These are phyloP conservation scores for Fusarium chaquense DNA, from an alignment of 2,329 filamentous ascomycete genomes.

Conservation along the genomic window DNA sequence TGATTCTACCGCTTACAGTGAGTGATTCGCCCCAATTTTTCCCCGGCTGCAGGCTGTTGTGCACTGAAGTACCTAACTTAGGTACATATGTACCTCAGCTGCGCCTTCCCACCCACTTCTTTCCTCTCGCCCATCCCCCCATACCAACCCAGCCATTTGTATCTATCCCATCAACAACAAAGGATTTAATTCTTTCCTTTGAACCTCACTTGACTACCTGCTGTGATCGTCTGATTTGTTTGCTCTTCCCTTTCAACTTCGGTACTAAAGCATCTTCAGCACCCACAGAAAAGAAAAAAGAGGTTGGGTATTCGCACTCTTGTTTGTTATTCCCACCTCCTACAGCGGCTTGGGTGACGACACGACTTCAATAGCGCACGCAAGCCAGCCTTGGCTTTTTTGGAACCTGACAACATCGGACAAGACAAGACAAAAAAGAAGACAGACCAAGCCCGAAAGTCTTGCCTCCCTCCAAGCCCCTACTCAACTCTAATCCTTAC, in stretches of 20 bases:
- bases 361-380: slow-evolving; percentile 43
- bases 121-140: background rate
- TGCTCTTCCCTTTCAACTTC: background rate
- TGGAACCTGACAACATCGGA: slow-evolving; percentile 2
- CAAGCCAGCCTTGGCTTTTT: slow-evolving; percentile 41
- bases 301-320: slow-evolving; percentile 28
- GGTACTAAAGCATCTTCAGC: background rate
- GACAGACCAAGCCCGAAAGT: background rate
- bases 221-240: background rate
- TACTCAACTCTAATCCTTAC: slow-evolving; percentile 9
- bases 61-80: slow-evolving; percentile 10
- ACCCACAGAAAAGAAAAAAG: background rate
- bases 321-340: slow-evolving; percentile 24
- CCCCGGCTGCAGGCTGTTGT: slow-evolving; percentile 29
- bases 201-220: background rate
- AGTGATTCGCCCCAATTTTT: slow-evolving; percentile 28
- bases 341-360: slow-evolving; percentile 41
- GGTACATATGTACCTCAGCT: slow-evolving; percentile 1
- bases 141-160: slow-evolving; percentile 6
- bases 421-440: slow-evolving; percentile 4
- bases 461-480: slow-evolving; percentile 19
- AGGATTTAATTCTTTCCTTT: slow-evolving; percentile 1
- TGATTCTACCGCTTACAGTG: slow-evolving; percentile 35
- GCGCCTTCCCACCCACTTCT: background rate
- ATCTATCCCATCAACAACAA: slow-evolving; percentile 17